phyloP scores from a whole-genome alignment of 78 protist genomes.

The Monosiga brevicollis region DNA sequence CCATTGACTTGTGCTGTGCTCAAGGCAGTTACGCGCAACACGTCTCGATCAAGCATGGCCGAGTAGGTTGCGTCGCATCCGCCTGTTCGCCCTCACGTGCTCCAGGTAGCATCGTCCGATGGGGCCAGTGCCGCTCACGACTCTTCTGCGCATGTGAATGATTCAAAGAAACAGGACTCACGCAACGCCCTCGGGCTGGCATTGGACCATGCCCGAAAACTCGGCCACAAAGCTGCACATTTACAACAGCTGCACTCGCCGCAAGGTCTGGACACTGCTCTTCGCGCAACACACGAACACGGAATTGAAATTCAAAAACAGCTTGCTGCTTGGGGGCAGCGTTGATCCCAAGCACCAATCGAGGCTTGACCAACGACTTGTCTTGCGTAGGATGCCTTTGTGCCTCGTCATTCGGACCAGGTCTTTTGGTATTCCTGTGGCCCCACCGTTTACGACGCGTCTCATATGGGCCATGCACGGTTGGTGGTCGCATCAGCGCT shows the following conservation, averaged over 20 bases:
- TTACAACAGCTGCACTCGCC: background rate
- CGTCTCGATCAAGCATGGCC: too few relatives aligned
- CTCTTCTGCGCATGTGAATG: too few relatives aligned
- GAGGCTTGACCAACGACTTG: background rate
- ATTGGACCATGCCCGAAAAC: too few relatives aligned
- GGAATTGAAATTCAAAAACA: too few relatives aligned
- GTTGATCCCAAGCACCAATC: background rate
- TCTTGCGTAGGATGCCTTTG: background rate
- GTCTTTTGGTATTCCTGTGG: conserved; percentile 90
- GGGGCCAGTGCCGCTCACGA: too few relatives aligned
- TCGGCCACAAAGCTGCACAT: background rate
- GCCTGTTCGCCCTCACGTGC: background rate
- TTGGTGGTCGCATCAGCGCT: background rate
- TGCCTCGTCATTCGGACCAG: background rate
- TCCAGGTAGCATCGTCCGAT: too few relatives aligned
- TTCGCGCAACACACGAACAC: too few relatives aligned
- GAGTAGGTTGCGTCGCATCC: background rate
- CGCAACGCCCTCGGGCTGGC: too few relatives aligned
- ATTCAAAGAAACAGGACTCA: too few relatives aligned
- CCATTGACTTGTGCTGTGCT: too few relatives aligned
- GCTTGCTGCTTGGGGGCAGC: background rate
- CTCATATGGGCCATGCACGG: conserved; percentile 93
- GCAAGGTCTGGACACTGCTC: background rate
- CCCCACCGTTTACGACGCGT: conserved; percentile 91
- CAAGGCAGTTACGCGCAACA: too few relatives aligned